Percentiles rank a stretch among this genome's conserved stretches.
Conservation (phyloP, 164 flowering plant species). For the Cinnamomum chago region DNA sequence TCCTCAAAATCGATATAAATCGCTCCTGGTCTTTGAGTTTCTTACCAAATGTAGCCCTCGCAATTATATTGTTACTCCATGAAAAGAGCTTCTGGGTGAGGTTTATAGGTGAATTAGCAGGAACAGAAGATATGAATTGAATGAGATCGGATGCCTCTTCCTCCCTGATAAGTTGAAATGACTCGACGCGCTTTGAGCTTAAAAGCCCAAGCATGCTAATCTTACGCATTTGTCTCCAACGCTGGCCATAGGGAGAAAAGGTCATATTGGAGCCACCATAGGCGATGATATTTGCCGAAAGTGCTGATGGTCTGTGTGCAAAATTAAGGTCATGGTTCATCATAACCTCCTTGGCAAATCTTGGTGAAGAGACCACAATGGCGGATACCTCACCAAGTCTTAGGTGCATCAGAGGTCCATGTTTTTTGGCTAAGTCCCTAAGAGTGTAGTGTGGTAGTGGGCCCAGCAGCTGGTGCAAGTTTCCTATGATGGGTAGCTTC, state of each 20-base stretch:
- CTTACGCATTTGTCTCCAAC: slow-evolving; percentile 35
- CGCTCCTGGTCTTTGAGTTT: slow-evolving; percentile 15
- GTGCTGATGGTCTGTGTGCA: slow-evolving; percentile 8
- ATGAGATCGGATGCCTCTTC: slow-evolving; percentile 26
- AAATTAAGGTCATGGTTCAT: slow-evolving; percentile 22
- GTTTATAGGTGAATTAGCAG: slow-evolving; percentile 10
- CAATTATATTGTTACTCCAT: slow-evolving; percentile 11
- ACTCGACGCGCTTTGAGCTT: slow-evolving; percentile 26
- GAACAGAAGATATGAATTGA: background rate
- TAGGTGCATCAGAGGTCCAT: slow-evolving; percentile 9
- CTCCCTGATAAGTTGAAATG: slow-evolving; percentile 24
- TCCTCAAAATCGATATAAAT: slow-evolving; percentile 9
- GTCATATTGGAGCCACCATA: slow-evolving; percentile 14
- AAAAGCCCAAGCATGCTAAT: slow-evolving; percentile 30
- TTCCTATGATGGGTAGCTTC: slow-evolving; percentile 13
- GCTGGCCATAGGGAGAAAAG: slow-evolving; percentile 31
- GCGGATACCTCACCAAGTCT: slow-evolving; percentile 6
- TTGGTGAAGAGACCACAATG: slow-evolving; percentile 22
- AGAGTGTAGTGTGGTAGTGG: background rate
- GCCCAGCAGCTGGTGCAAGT: slow-evolving; percentile 5
- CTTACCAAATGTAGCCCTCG: slow-evolving; percentile 23
- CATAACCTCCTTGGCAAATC: slow-evolving; percentile 19
- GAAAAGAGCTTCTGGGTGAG: slow-evolving; percentile 14
- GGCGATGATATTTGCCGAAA: slow-evolving; percentile 2
- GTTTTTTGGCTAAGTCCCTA: background rate